Percentiles rank a stretch among this genome's conserved stretches.
Conservation (phyloP, 768 basidiomycete species). For the Suillus discolor region DNA sequence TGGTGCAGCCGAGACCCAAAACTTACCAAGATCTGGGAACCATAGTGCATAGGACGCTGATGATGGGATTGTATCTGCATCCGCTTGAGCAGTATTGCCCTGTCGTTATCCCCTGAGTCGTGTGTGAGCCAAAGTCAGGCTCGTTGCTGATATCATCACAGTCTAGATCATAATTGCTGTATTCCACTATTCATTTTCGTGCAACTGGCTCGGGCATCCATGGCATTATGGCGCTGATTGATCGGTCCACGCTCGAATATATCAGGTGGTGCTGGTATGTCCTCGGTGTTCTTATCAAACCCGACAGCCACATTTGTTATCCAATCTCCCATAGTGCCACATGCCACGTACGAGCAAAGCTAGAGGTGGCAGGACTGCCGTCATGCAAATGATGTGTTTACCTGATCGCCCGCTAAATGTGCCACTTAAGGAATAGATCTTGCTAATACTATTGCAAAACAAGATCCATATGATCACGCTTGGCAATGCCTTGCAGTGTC, state of each 20-base stretch:
- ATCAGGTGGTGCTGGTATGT: background rate
- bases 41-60: slow-evolving; percentile 12
- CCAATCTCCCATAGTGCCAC: background rate
- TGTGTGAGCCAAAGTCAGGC: background rate
- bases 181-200: background rate
- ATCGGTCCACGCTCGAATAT: background rate
- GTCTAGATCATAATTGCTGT: background rate
- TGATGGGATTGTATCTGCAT: slow-evolving; percentile 17
- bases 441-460: background rate
- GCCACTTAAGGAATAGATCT: background rate
- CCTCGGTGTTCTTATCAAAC: background rate
- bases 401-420: background rate
- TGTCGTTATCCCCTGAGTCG: background rate
- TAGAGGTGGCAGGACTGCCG: background rate
- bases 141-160: background rate
- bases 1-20: slow-evolving; percentile 48
- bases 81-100: slow-evolving; percentile 16
- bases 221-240: background rate
- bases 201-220: background rate
- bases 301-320: background rate
- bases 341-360: background rate
- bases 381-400: background rate
- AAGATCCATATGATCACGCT: background rate
- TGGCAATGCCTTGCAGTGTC: background rate
- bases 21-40: slow-evolving; percentile 31